These are phyloP conservation scores for Hypholoma fasciculare DNA, from an alignment of 768 basidiomycete genomes.

Conservation along the genomic window DNA sequence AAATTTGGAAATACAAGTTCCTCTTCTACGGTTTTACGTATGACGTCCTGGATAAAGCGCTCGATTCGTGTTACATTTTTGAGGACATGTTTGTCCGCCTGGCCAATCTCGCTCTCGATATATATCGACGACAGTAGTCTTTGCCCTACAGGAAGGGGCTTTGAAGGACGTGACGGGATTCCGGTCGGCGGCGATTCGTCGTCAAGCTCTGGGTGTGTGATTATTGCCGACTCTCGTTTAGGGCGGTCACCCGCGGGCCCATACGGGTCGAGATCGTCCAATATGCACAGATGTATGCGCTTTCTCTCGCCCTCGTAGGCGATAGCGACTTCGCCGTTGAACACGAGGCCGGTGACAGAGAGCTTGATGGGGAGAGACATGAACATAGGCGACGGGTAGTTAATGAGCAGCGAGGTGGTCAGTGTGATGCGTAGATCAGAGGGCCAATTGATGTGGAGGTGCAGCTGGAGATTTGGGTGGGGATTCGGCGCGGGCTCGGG, in stretches of 20 bases:
- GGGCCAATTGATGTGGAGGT: slow-evolving; percentile 82
- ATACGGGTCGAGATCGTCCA: slow-evolving; percentile 87
- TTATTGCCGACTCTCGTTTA: slow-evolving; percentile 46
- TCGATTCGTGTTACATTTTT: slow-evolving; percentile 97
- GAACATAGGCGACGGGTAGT: slow-evolving; percentile 95
- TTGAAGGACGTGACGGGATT: slow-evolving; percentile 45
- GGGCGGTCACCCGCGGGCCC: slow-evolving; percentile 62
- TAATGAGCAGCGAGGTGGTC: slow-evolving; percentile 91
- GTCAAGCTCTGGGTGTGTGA: slow-evolving; percentile 60
- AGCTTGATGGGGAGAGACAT: slow-evolving; percentile 97
- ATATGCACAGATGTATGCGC: slow-evolving; percentile 83
- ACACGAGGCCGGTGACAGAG: slow-evolving; percentile 85
- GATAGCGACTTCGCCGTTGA: slow-evolving; percentile 84
- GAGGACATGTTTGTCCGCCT: slow-evolving; percentile 91
- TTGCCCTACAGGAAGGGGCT: slow-evolving; percentile 78
- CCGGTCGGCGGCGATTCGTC: slow-evolving; percentile 47
- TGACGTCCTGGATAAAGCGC: slow-evolving; percentile 92
- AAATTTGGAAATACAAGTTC: slow-evolving; percentile 97
- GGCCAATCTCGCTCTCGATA: slow-evolving; percentile 97
- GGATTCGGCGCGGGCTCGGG: slow-evolving; percentile 17
- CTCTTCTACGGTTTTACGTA: slow-evolving; percentile 93
- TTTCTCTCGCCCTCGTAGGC: slow-evolving; percentile 86
- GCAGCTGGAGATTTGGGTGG: slow-evolving; percentile 81
- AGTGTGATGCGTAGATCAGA: slow-evolving; percentile 88
- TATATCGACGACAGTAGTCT: slow-evolving; percentile 82